phyloP scores from a whole-genome alignment of 495 filamentous ascomycete genomes.

The Penicillium salamii region DNA sequence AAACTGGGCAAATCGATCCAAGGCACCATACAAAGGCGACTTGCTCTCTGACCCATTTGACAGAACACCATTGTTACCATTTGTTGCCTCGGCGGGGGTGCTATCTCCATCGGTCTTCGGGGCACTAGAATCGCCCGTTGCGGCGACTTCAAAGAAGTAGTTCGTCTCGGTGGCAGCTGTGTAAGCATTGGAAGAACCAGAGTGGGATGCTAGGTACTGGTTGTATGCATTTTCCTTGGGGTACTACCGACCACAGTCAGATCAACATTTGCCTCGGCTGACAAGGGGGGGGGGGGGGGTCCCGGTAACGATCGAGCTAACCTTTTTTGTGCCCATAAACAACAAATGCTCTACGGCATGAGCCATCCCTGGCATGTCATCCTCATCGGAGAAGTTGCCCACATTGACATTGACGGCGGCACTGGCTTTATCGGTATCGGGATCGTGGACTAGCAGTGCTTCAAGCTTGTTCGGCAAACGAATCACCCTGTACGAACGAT shows the following conservation, averaged over 20 bases:
- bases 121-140: constrained; percentile 54
- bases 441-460: constrained; percentile 89
- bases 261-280: constrained; percentile 10
- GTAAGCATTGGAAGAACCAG: constrained; percentile 91
- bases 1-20: constrained; percentile 97
- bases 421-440: constrained; percentile 94
- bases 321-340: constrained; percentile 99
- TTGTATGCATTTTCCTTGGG: constrained; percentile 96
- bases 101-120: constrained; percentile 28
- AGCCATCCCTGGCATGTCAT: constrained; percentile 89
- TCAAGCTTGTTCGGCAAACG: constrained; percentile 86
- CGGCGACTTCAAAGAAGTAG: constrained; percentile 95
- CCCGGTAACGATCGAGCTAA: constrained; percentile 29
- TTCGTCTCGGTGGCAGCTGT: constrained; percentile 93
- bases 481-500: constrained; percentile 86
- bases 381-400: constrained; percentile 87
- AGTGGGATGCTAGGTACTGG: constrained; percentile 84
- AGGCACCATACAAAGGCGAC: constrained; percentile 80
- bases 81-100: constrained; percentile 25
- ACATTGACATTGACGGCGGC: constrained; percentile 95
- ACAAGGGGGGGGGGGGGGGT: neutral
- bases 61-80: constrained; percentile 29
- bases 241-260: constrained; percentile 51
- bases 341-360: constrained; percentile 90
- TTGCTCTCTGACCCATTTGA: constrained; percentile 14